Evolutionary conservation across 192 early-diverging fungal genomes (phyloP).

Genomic region (Chytriomyces hyalinus): DNA sequence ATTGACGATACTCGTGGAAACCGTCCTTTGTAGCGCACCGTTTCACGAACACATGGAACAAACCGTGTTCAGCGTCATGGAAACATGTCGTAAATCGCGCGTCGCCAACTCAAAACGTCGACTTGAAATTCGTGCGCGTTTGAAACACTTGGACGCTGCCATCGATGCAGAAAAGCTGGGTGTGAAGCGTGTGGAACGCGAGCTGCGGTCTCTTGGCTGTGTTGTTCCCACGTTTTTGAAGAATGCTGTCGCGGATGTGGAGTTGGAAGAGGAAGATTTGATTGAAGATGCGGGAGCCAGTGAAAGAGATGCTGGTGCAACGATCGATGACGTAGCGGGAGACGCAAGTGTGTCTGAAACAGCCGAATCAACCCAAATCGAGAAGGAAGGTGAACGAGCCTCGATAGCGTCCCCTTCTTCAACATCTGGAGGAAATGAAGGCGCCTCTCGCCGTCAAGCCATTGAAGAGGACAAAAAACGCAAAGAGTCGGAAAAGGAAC

Average conservation of each 20-base stretch:
- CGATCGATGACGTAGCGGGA: neutral
- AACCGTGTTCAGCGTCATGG: neutral
- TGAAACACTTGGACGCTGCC: neutral
- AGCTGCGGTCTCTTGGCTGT: neutral
- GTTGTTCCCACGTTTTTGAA: neutral
- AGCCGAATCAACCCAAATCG: neutral
- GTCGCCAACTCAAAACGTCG: neutral
- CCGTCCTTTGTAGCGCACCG: neutral
- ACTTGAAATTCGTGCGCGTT: neutral
- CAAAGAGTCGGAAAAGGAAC: neutral
- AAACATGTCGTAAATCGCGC: neutral
- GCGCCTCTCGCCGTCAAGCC: neutral
- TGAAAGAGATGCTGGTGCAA: neutral
- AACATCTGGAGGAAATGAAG: neutral
- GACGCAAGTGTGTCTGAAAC: neutral
- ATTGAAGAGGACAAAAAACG: neutral
- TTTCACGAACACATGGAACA: slow-evolving; percentile 10
- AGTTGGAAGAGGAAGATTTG: neutral
- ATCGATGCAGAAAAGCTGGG: neutral
- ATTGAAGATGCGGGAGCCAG: neutral
- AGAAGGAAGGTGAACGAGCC: neutral
- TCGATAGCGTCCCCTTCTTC: neutral
- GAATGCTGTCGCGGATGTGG: neutral
- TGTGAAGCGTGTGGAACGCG: slow-evolving; percentile 8
- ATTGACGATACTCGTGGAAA: neutral